These are phyloP conservation scores for Xylariales sp. DNA, from an alignment of 2,329 filamentous ascomycete species.

Conservation along the genomic window DNA sequence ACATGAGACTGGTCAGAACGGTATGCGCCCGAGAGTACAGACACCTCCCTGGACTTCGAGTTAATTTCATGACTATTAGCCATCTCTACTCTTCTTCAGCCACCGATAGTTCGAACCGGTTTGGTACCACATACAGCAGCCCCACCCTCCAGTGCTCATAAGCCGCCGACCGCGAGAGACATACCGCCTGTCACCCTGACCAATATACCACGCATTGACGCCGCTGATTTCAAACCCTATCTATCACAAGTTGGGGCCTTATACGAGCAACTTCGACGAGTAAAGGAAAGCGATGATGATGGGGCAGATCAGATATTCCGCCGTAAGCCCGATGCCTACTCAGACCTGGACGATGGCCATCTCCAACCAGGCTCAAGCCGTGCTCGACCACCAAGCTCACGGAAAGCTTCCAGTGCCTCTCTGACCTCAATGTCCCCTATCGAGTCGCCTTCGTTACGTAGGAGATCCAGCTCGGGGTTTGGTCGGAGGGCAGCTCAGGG, in stretches of 20 bases:
- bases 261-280: conserved; percentile 82
- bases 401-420: conserved; percentile 40
- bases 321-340: conserved; percentile 35
- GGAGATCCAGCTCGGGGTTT: conserved; percentile 43
- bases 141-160: conserved; percentile 66
- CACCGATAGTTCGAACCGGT: conserved; percentile 84
- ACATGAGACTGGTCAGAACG: conserved; percentile 78
- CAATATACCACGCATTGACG: conserved; percentile 78
- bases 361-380: conserved; percentile 35
- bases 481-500: conserved; percentile 61
- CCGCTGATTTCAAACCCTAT: conserved; percentile 77
- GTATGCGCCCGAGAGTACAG: conserved; percentile 35
- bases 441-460: conserved; percentile 37
- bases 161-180: conserved; percentile 77
- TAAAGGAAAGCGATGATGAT: conserved; percentile 73
- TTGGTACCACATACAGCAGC: conserved; percentile 73
- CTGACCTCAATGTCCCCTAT: conserved; percentile 46
- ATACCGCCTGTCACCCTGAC: conserved; percentile 91
- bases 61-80: conserved; percentile 45
- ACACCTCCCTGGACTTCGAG: conserved; percentile 5
- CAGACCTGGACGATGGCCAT: conserved; percentile 41
- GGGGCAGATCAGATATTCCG: conserved; percentile 36
- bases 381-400: conserved; percentile 31
- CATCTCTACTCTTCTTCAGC: conserved; percentile 89
- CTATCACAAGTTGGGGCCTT: conserved; percentile 78